Base-by-base conservation (phyloP, 73 alveolate genomes). In the Diophrys appendiculata region DNA sequence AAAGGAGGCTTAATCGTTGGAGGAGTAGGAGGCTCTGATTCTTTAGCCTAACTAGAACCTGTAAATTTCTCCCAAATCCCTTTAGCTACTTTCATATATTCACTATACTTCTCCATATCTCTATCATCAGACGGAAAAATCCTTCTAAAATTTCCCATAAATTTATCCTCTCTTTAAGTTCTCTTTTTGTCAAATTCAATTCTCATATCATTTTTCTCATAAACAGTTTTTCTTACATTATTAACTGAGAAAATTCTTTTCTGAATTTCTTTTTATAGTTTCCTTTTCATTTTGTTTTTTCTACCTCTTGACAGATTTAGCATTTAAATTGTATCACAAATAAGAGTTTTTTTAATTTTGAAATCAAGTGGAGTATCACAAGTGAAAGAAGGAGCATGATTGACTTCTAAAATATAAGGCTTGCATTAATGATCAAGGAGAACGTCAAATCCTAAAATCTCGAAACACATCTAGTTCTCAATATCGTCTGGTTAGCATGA, bases 371-470 rank as follows among this genome's bases (percentile, higher is more conserved):
- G 83, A 26, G 83, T 25, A 35, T 86, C 93, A 52, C 79, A 54
- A 69, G 86, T 56, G 33, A 86, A 68, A 22, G 87, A 73, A 0
- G 93, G 93, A 56, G 89, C 54, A 33, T 80, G 74, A 77, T 86
- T 86, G 68, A 86, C 93, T 71, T 86, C 93, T 26, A 86, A 52
- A 23, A 86, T 68, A 65, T 70, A 86, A 0, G 90, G 83, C 53
- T 82, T 65, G 2, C 65, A 29, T 28, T 78, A 68, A 35, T 55
- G 27, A 56, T 83, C 87, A 27, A 86, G 78, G 71, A 86, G 69
- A 52, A 86, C 43, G 83, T 86, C 93, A 29, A 86, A 86, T 27
- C 93, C 93, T 1, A 76, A 55, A 34, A 86, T 80, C 53, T 87
- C 90, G 68, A 81, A 87, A 73, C 89, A 81, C 82, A 87, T 78